These are phyloP conservation scores for Aegilops longissima DNA, from an alignment of 176 grass and related monocot species.

Conservation along the genomic window DNA sequence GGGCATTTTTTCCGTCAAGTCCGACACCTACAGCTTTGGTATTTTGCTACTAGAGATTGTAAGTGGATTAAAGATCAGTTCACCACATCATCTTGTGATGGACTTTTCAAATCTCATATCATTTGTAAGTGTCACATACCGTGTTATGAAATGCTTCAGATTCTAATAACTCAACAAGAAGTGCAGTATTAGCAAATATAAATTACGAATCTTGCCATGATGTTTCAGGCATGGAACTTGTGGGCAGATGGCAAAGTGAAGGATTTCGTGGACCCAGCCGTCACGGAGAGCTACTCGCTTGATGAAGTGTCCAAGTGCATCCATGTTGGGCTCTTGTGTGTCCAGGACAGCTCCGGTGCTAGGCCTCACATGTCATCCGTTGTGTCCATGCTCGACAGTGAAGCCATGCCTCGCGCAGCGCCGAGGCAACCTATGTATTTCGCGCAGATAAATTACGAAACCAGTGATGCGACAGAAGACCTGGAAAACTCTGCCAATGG, in stretches of 20 bases:
- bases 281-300: background rate
- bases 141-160: background rate
- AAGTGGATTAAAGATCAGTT: slow-evolving; percentile 47
- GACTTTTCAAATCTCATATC: slow-evolving; percentile 34
- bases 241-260: background rate
- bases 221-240: slow-evolving; percentile 42
- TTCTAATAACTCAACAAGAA: background rate
- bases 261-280: slow-evolving; percentile 4
- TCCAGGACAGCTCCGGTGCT: slow-evolving; percentile 34
- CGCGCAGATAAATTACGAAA: background rate
- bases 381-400: slow-evolving; percentile 18
- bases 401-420: background rate
- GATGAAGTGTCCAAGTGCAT: slow-evolving; percentile 42
- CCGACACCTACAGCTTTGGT: slow-evolving; percentile 62
- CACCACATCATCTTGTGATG: background rate
- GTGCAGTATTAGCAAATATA: background rate
- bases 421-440: slow-evolving; percentile 10
- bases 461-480: background rate
- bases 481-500: background rate
- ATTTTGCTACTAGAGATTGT: slow-evolving; percentile 58
- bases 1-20: slow-evolving; percentile 49
- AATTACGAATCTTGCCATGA: background rate
- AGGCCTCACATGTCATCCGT: background rate
- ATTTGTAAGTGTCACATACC: slow-evolving; percentile 28
- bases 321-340: slow-evolving; percentile 47